Base-by-base conservation (phyloP, 129 eudicot genomes). In the Saposhnikovia divaricata region DNA sequence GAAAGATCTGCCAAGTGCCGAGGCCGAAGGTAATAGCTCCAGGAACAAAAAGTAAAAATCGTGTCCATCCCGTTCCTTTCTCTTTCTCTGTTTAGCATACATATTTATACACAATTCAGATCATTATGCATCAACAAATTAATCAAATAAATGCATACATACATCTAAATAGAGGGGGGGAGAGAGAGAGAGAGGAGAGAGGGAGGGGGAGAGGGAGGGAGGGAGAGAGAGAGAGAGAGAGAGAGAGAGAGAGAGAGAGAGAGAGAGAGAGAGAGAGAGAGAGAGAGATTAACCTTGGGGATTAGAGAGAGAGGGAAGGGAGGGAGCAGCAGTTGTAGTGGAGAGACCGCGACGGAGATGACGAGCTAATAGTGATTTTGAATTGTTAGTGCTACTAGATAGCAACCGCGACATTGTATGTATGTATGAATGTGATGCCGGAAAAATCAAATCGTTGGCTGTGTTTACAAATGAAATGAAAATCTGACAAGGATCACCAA, bases 21-120 rank as follows among this genome's bases (percentile, higher is more conserved):
- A 92, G 93, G 68, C 98, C 97, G 80, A 94, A 94, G 38, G 97
- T 81, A 50, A 94, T 84, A 27, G 90, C 94, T 74, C 98, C 97
- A 9, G 98, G 98, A 82, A 94, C 84, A 81, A 94, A 92, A 76
- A 94, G 96, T 63, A 94, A 86, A 79, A 92, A 85, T 82, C 89
- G 87, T 77, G 98, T 87, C 98, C 92, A 92, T 86, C 75, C 80
- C 42, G 87, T 81, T 50, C 93, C 87, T 78, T 83, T 78, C 84
- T 75, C 80, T 73, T 90, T 79, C 83, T 87, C 97, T 91, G 88
- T 81, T 61, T 9, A 2, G 10, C 34, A 61, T 25, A 61, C 3
- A 61, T 0, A 61, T 34, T 34, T 15, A 55, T 23, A 48, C 59
- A 46, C n/a, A 48, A 2, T 61, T 61, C 69, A 9, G 3, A 9